Base-by-base conservation (phyloP, 257 asterid species). In the Orobanche coerulescens region DNA sequence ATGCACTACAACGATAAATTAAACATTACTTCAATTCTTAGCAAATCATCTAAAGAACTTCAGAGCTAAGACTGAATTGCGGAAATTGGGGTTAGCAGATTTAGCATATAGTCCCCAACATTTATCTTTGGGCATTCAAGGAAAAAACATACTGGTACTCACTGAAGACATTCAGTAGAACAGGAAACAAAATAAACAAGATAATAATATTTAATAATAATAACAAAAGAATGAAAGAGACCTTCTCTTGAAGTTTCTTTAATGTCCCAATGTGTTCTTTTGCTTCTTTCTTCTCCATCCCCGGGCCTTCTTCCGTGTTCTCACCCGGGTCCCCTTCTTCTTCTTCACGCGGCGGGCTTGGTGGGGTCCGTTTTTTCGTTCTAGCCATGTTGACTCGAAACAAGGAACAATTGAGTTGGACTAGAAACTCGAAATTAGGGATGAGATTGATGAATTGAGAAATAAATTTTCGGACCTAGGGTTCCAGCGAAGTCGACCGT, bases 231-330 rank as follows among this genome's bases (percentile, higher is more conserved):
- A 23, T 26, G 13, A 4, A 49, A 4, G 33, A 1, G 23, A 89
- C 97, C 95, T 78, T 90, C 14, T 82, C 85, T 72, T 67, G 79
- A 59, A 90, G 95, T 55, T 71, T 77, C 56, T 73, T 67, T 33
- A 90, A 69, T n/a, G 85, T 78, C 33, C 73, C 75, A 57, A 61
- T 58, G 49, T 84, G 93, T 54, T 83, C 85, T 64, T 66, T 66
- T 63, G 83, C 90, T 72, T 79, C 87, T 58, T 73, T 61, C 80
- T 81, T 74, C 50, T 52, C 71, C 76, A 76, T 61, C 22, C 25
- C 16, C 64, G 7, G 15, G 56, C 67, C 20, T 19, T 62, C 36
- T 12, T 66, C 53, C 62, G n/a, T n/a, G n/a, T n/a, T n/a, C n/a
- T n/a, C n/a, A n/a, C n/a, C n/a, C n/a, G n/a, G n/a, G n/a, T n/a